Percentiles rank a stretch among this genome's conserved stretches.
Evolutionary conservation across 768 basidiomycete species (phyloP).

Genomic region (Leucocoprinus leucothites): DNA sequence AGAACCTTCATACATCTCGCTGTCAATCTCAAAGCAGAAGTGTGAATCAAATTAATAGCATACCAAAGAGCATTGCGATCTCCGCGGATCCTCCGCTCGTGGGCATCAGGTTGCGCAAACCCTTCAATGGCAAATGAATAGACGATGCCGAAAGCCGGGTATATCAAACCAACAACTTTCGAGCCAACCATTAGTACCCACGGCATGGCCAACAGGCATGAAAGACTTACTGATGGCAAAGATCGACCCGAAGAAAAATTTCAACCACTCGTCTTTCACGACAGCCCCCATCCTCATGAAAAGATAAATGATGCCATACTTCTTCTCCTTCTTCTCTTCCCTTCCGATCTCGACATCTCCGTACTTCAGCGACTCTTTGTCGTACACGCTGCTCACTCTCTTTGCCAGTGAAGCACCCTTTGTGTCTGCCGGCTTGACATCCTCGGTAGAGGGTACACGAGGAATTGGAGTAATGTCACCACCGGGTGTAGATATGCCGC

Average conservation of each 20-base stretch:
- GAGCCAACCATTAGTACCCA: neutral
- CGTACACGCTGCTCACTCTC: slow-evolving; percentile 24
- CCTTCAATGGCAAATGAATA: slow-evolving; percentile 49
- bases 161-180: slow-evolving; percentile 51
- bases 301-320: slow-evolving; percentile 45
- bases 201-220: neutral
- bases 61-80: slow-evolving; percentile 63
- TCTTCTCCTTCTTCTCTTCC: slow-evolving; percentile 19
- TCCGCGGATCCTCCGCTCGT: slow-evolving; percentile 43
- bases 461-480: neutral
- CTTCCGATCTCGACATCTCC: too few species aligned
- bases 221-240: slow-evolving; percentile 37
- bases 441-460: neutral
- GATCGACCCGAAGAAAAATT: slow-evolving; percentile 48
- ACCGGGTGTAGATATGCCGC: neutral
- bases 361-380: slow-evolving; percentile 27
- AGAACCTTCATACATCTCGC: too few species aligned
- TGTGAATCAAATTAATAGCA: slow-evolving; percentile 10
- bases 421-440: slow-evolving; percentile 33
- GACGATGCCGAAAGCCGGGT: slow-evolving; percentile 61
- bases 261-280: slow-evolving; percentile 46
- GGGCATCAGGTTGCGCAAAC: slow-evolving; percentile 36
- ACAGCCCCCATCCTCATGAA: slow-evolving; percentile 60
- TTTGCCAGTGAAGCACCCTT: slow-evolving; percentile 9
- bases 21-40: neutral